Evolutionary conservation across 2,329 filamentous ascomycete genomes (phyloP), one percentile per base, ranked within the genome.

Genomic region (Nothophoma quercina): DNA sequence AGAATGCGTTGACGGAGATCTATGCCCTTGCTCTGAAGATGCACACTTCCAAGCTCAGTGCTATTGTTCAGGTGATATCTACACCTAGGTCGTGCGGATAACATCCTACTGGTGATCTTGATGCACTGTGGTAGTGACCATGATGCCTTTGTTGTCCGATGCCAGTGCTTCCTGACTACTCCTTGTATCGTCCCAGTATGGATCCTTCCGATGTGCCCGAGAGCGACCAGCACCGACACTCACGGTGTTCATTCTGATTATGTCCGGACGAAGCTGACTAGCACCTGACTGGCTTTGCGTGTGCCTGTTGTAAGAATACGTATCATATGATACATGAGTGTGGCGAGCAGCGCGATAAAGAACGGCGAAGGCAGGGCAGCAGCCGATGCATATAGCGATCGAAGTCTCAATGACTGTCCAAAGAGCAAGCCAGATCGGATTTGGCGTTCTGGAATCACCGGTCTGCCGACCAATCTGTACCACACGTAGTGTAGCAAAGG

Each of bases 381-480:
- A 68, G 19, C 63, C 63, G 38, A 68, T 64, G 22, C 61, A 59
- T 16, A 67, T 51, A 9, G 65, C 72, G 15, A 75, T 68, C 21
- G 70, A 55, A 3, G 60, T 51, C 51, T 76, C 72, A 12, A 74
- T 64, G 2, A 69, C 62, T 4, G 67, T 69, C 73, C 73, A 75
- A 3, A 75, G 38, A 12, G 68, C 63, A 6, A 76, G 55, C 73
- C 72, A 75, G 2, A 68, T 64, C 16, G 63, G 65, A 19, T 62
- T 66, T 2, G 69, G 70, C 2, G 56, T 64, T 2, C 45, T 58
- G 42, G 56, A 56, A 29, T 64, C 63, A 1, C 55, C 56, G 2
- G 63, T 49, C 4, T 66, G 61, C 16, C 56, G 36, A 13, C 70
- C 70, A 21, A 75, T 60, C 19, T 74, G 67, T 3, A 71, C 61